These are phyloP conservation scores for Aleurites moluccanus DNA, from an alignment of 441 rosid species.

Conservation along the genomic window DNA sequence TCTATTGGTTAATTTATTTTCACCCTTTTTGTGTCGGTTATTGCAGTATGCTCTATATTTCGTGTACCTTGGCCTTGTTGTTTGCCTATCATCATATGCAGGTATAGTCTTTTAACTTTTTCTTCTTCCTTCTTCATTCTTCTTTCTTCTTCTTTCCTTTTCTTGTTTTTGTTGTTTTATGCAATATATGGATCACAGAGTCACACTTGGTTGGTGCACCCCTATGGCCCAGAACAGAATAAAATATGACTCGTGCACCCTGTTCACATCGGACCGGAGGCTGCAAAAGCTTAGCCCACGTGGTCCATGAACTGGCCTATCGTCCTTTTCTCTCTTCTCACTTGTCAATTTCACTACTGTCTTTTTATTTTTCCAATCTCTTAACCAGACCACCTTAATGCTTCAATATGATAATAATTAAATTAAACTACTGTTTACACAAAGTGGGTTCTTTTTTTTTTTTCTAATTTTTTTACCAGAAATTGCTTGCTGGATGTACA, in stretches of 20 bases:
- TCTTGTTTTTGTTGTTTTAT: conserved; percentile 13
- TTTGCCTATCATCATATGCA: conserved; percentile 94
- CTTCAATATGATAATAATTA: background rate
- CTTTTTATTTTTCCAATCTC: background rate
- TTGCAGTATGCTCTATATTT: conserved; percentile 93
- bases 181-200: conserved; percentile 6
- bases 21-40: background rate
- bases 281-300: conserved; percentile 41
- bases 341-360: conserved; percentile 30
- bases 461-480: conserved; percentile 44
- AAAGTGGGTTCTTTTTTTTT: background rate
- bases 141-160: too few species aligned
- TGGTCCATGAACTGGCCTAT: conserved; percentile 44
- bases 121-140: background rate
- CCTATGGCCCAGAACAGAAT: conserved; percentile 21
- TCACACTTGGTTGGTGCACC: conserved; percentile 7
- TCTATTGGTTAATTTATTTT: conserved; percentile 15
- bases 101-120: conserved; percentile 55
- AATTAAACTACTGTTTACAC: background rate
- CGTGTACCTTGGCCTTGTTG: conserved; percentile 92
- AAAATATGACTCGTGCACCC: conserved; percentile 23
- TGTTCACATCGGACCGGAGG: conserved; percentile 35
- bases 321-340: conserved; percentile 30
- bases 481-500: conserved; percentile 97
- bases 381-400: background rate